Conservation (phyloP, 495 filamentous ascomycete species). For the Thermothielavioides terrestris region DNA sequence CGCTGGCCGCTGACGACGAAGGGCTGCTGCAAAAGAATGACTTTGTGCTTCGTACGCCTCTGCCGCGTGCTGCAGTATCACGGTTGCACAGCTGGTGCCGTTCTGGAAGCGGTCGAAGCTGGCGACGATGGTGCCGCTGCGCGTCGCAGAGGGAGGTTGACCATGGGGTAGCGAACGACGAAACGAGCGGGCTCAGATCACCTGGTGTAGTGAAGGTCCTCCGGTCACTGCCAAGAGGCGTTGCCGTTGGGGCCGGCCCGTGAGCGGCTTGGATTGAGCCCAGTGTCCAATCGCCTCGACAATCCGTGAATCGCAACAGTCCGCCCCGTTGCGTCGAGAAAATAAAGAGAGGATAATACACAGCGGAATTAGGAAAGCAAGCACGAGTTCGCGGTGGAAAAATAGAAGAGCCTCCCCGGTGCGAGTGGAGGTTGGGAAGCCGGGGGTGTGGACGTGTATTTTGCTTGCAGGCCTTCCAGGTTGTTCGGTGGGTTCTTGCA, state of each 20-base stretch:
- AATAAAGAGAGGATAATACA: slow-evolving; percentile 1
- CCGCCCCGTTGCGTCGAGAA: neutral
- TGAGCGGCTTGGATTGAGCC: neutral
- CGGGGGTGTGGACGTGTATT: slow-evolving; percentile 3
- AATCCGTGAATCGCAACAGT: slow-evolving; percentile 4
- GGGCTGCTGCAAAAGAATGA: slow-evolving; percentile 4
- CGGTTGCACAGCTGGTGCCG: neutral
- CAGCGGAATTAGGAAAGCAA: slow-evolving; percentile 1
- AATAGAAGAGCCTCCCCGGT: slow-evolving; percentile 5
- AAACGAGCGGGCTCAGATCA: slow-evolving; percentile 7
- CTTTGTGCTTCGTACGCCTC: slow-evolving; percentile 6
- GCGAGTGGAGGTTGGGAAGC: slow-evolving; percentile 5
- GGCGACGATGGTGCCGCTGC: neutral
- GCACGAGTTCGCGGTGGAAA: neutral
- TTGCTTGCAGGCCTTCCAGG: neutral
- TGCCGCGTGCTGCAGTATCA: slow-evolving; percentile 14
- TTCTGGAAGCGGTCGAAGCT: slow-evolving; percentile 1
- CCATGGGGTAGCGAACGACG: neutral
- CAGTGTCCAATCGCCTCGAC: slow-evolving; percentile 1
- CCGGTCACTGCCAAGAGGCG: slow-evolving; percentile 9
- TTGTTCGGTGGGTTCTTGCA: neutral
- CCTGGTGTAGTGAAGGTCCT: no score
- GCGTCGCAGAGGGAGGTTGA: neutral
- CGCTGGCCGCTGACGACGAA: slow-evolving; percentile 13
- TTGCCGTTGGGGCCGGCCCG: slow-evolving; percentile 9